These are phyloP conservation scores for Blastobotrys illinoisensis DNA, from an alignment of 1,139 yeast genomes.

Conservation along the genomic window DNA sequence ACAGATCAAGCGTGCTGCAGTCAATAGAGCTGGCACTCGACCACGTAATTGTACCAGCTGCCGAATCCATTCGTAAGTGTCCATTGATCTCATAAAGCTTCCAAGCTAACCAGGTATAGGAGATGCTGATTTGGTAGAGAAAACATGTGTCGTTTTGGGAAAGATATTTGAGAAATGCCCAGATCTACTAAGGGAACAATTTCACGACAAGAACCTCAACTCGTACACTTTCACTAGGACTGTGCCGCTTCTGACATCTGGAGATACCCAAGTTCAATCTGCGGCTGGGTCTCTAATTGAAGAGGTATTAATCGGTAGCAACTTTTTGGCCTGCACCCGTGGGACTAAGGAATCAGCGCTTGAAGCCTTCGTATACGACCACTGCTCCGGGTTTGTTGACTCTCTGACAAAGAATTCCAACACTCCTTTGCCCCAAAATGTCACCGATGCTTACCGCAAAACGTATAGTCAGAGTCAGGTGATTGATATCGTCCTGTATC, in stretches of 20 bases:
- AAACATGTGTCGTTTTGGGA: background rate
- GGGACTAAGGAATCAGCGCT: background rate
- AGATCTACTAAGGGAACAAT: background rate
- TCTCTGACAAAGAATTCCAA: background rate
- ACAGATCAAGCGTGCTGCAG: background rate
- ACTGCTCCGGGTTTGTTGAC: background rate
- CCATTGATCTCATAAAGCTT: background rate
- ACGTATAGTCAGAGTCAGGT: background rate
- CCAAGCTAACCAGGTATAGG: background rate
- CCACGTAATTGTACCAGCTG: background rate
- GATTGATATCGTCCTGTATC: background rate
- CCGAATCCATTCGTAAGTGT: background rate
- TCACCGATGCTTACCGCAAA: background rate
- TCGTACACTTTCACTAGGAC: background rate
- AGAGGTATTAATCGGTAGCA: background rate
- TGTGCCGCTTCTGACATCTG: background rate
- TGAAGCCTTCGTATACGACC: background rate
- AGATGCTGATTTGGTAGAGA: background rate
- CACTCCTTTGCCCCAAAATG: background rate
- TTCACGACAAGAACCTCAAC: background rate
- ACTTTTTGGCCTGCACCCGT: background rate
- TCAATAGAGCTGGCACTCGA: background rate
- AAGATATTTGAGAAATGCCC: background rate
- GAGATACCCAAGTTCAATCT: background rate
- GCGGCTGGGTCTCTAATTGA: background rate